Conservation (phyloP, 106 monocot species). For the Acanthochlamys bracteata region DNA sequence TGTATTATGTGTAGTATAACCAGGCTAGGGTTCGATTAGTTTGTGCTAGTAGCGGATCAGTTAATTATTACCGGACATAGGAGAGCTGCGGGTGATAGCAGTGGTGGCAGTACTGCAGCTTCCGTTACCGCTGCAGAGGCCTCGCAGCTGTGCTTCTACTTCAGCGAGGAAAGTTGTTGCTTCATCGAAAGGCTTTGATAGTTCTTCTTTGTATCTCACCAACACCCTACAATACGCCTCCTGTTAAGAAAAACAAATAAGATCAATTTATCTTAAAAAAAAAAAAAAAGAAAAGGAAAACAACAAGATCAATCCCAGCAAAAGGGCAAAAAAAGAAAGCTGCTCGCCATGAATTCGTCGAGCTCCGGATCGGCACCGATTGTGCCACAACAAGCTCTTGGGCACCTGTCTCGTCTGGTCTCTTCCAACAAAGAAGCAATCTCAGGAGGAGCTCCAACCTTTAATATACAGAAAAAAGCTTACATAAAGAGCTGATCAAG, state of each 20-base stretch:
- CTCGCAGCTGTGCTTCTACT: slow-evolving; percentile 46
- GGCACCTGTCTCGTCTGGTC: slow-evolving; percentile 28
- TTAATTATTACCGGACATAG: slow-evolving; percentile 8
- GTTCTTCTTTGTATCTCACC: slow-evolving; percentile 47
- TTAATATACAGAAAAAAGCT: background rate
- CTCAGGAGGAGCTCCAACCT: slow-evolving; percentile 98
- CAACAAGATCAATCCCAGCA: too few relatives aligned
- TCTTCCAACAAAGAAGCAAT: slow-evolving; percentile 64
- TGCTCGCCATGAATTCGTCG: slow-evolving; percentile 85
- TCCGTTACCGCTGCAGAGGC: slow-evolving; percentile 27
- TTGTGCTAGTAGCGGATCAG: background rate
- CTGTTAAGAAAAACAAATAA: slow-evolving; percentile 9
- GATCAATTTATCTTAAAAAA: background rate
- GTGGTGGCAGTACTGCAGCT: slow-evolving; percentile 12
- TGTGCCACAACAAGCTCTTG: slow-evolving; percentile 3
- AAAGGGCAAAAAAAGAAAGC: slow-evolving; percentile 1
- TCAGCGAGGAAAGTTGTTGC: slow-evolving; percentile 45
- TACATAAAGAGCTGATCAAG: background rate
- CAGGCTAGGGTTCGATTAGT: background rate
- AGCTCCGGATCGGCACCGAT: slow-evolving; percentile 90
- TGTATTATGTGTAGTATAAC: background rate
- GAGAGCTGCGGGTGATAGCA: slow-evolving; percentile 9
- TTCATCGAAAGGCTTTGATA: slow-evolving; percentile 53
- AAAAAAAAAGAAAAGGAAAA: background rate
- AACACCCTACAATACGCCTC: slow-evolving; percentile 50